A percentile compares a stretch with the other conserved stretches of the same genome.
These are phyloP conservation scores for Wallemia ichthyophaga DNA, from an alignment of 1,284 basidiomycete genomes.

Conservation along the genomic window DNA sequence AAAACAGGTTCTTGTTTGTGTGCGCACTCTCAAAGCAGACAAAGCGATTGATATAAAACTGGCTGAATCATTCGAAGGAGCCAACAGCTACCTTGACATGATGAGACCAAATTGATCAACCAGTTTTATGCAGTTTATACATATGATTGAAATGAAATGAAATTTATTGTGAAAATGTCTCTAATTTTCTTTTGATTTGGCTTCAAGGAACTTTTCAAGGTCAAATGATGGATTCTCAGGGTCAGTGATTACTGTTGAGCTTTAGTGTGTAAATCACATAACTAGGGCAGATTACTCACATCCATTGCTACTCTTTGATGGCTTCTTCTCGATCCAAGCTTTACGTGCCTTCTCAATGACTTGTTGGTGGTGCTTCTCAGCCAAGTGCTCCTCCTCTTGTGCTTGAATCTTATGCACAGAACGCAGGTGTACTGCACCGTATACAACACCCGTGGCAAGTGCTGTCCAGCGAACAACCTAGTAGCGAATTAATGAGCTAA, in stretches of 20 bases:
- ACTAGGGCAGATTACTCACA: constrained; percentile 21
- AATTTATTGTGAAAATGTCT: neutral
- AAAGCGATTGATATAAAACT: constrained; percentile 51
- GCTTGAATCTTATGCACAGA: constrained; percentile 22
- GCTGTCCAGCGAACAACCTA: constrained; percentile 92
- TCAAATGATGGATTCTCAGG: constrained; percentile 88
- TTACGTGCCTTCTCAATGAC: constrained; percentile 65
- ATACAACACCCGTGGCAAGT: constrained; percentile 56
- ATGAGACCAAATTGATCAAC: neutral
- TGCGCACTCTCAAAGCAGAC: constrained; percentile 46
- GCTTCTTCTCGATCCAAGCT: constrained; percentile 35
- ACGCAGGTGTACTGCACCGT: constrained; percentile 72
- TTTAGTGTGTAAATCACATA: neutral
- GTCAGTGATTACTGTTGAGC: constrained; percentile 43
- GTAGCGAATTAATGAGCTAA: neutral
- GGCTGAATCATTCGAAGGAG: constrained; percentile 76
- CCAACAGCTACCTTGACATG: constrained; percentile 54
- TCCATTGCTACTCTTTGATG: constrained; percentile 6
- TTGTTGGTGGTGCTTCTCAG: constrained; percentile 40
- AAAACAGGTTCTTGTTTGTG: constrained; percentile 47
- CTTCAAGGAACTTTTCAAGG: constrained; percentile 57
- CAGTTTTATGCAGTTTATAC: neutral
- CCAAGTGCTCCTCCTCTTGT: constrained; percentile 45
- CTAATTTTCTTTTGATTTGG: constrained; percentile 8
- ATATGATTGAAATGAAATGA: neutral